Base-by-base conservation (phyloP, 108 stramenopile species). In the Asterionellopsis glacialis region DNA sequence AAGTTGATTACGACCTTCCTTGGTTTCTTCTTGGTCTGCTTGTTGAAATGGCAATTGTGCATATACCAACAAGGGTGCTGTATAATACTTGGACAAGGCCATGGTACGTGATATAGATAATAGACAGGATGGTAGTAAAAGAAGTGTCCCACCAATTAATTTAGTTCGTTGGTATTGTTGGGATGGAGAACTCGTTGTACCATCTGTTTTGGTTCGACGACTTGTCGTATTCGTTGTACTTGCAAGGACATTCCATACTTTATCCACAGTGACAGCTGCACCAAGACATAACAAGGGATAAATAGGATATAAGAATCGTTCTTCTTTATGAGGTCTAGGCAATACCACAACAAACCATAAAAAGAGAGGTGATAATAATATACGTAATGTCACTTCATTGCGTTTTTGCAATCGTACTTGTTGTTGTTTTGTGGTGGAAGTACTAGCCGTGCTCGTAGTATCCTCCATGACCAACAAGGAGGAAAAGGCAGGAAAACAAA, bases 271-370 rank as follows among this genome's bases (percentile, higher is more conserved):
- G 1, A 73, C 44, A 27, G 73, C 63, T 14, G 84, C 83, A 48
- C 76, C 80, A 50, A 82, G 61, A 49, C 72, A 79, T 27, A 86
- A 39, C 39, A 83, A 64, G 5, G 93, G 95, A 64, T 96, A 98
- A 21, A 83, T 74, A 0, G 96, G 95, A 67, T 84, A 98, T 19
- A 99, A 73, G 63, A 98, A 98, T 42, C 90, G 75, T 72, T 98
- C 98, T 51, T 98, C 98, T 70, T 98, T 98, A 82, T 98, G 97
- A 0, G 98, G 94, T 48, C 96, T 75, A 28, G 87, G 71, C 44
- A 81, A 63, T 21, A 98, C 82, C 13, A 97, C 64, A 0, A 53
- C 72, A 53, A 96, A 44, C 96, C 97, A 97, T 14, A 92, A 24
- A 44, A 82, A 83, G 55, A 87, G 73, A 11, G 90, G 89, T 11